phyloP scores from a whole-genome alignment of 345 rosid species.

The Trapa incisa region DNA sequence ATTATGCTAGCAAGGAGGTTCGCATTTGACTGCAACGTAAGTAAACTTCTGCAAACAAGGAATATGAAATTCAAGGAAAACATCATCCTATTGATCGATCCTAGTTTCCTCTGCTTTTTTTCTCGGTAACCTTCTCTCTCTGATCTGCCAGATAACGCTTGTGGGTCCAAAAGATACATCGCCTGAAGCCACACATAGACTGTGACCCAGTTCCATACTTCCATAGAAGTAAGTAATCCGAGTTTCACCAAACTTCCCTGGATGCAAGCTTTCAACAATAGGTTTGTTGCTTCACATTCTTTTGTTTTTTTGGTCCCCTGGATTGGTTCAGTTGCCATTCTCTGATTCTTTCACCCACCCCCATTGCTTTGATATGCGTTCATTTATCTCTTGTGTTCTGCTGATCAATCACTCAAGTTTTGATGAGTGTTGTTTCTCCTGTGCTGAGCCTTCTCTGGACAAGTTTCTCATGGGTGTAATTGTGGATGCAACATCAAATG shows the following conservation, averaged over 20 bases:
- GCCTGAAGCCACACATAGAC: constrained; percentile 9
- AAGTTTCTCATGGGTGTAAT: not conserved
- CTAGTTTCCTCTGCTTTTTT: not conserved
- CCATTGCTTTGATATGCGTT: not conserved
- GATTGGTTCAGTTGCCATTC: not conserved
- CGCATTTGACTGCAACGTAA: constrained; percentile 94
- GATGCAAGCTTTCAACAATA: not conserved
- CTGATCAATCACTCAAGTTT: not conserved
- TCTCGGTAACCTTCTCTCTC: not conserved
- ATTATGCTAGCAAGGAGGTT: constrained; percentile 91
- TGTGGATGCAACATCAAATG: not conserved
- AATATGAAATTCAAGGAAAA: not conserved
- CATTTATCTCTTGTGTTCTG: not conserved
- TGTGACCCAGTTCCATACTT: not conserved
- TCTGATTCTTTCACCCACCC: not conserved
- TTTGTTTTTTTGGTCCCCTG: not conserved
- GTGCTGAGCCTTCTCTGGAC: not conserved
- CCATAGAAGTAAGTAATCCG: constrained; percentile 6
- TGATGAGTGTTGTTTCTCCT: not conserved
- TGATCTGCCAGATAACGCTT: constrained; percentile 36
- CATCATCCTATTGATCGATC: not conserved
- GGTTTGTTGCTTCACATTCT: constrained; percentile 1
- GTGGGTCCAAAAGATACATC: constrained; percentile 56
- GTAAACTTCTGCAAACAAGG: constrained; percentile 6
- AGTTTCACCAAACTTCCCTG: not conserved